phyloP scores from a whole-genome alignment of 2,329 filamentous ascomycete genomes.

The Colletotrichum sp. region DNA sequence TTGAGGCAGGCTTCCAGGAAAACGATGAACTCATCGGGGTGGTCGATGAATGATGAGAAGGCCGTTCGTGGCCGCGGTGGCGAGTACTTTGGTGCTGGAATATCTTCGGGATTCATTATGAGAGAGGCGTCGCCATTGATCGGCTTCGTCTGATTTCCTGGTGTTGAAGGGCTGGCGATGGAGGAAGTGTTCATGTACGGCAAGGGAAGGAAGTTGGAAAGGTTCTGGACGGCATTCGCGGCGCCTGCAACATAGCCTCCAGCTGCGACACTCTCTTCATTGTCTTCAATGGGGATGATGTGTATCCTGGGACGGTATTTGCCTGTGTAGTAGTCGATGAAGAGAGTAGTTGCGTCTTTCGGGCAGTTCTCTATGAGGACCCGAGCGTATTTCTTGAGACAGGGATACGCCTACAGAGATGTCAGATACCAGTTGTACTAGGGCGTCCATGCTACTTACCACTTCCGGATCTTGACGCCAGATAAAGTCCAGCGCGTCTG shows the following conservation, averaged over 20 bases:
- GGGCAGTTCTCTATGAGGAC: conserved; percentile 89
- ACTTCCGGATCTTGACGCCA: conserved; percentile 82
- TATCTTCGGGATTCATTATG: conserved; percentile 52
- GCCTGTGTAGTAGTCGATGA: conserved; percentile 94
- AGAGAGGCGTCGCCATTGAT: conserved; percentile 52
- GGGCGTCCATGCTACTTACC: no score
- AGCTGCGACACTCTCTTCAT: conserved; percentile 38
- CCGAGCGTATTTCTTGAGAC: conserved; percentile 93
- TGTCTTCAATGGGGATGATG: conserved; percentile 36
- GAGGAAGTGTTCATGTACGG: conserved; percentile 79
- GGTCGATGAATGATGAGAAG: conserved; percentile 96
- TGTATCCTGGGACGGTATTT: conserved; percentile 78
- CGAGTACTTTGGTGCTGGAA: conserved; percentile 66
- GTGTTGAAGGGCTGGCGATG: conserved; percentile 56
- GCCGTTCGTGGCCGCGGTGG: conserved; percentile 85
- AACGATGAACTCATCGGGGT: conserved; percentile 86
- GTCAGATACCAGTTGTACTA: no score
- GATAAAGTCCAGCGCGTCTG: conserved; percentile 88
- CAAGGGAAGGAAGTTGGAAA: conserved; percentile 82
- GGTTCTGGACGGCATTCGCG: conserved; percentile 81
- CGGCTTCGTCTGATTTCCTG: conserved; percentile 55
- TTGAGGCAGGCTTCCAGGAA: conserved; percentile 90
- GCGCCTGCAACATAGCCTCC: conserved; percentile 60
- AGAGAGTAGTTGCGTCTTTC: conserved; percentile 80
- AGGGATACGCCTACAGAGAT: conserved; percentile 72